phyloP scores from a whole-genome alignment of 2,329 filamentous ascomycete species.

The Plectosphaerella plurivora region DNA sequence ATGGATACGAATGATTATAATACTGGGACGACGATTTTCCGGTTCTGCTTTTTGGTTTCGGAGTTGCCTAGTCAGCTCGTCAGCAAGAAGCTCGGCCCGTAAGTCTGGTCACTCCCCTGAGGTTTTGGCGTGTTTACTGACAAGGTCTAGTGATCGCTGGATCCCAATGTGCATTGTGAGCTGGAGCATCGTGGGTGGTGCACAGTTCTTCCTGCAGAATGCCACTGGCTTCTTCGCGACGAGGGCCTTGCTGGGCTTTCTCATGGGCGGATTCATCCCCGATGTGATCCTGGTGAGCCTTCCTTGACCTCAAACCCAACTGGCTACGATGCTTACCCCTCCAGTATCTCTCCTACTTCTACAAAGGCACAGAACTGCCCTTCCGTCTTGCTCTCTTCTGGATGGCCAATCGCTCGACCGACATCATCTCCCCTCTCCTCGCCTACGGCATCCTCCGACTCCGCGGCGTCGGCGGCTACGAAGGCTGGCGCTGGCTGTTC shows the following conservation, averaged over 20 bases:
- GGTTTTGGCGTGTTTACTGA: neutral
- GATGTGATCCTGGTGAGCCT: conserved; percentile 29
- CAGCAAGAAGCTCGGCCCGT: conserved; percentile 41
- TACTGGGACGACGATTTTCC: conserved; percentile 40
- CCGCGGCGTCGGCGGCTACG: conserved; percentile 22
- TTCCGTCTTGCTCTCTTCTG: conserved; percentile 28
- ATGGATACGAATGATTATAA: conserved; percentile 47
- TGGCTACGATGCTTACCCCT: no score
- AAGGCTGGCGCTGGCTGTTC: conserved; percentile 40
- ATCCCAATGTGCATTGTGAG: conserved; percentile 39
- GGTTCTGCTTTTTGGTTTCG: conserved; percentile 46
- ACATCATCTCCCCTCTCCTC: conserved; percentile 25
- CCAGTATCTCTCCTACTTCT: conserved; percentile 35
- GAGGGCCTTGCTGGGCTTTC: conserved; percentile 35
- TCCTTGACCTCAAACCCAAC: no score
- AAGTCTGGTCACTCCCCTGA: conserved; percentile 15
- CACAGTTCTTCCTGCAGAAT: conserved; percentile 23
- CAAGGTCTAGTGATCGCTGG: conserved; percentile 1
- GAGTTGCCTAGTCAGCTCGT: conserved; percentile 59
- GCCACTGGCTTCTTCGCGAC: conserved; percentile 23
- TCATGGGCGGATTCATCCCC: conserved; percentile 45
- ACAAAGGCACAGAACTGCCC: conserved; percentile 24
- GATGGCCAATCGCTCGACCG: conserved; percentile 21
- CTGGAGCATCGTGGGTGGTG: conserved; percentile 24
- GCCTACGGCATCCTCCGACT: conserved; percentile 28